Conservation (phyloP, 2,329 filamentous ascomycete genomes). For the Huntiella abstrusa region DNA sequence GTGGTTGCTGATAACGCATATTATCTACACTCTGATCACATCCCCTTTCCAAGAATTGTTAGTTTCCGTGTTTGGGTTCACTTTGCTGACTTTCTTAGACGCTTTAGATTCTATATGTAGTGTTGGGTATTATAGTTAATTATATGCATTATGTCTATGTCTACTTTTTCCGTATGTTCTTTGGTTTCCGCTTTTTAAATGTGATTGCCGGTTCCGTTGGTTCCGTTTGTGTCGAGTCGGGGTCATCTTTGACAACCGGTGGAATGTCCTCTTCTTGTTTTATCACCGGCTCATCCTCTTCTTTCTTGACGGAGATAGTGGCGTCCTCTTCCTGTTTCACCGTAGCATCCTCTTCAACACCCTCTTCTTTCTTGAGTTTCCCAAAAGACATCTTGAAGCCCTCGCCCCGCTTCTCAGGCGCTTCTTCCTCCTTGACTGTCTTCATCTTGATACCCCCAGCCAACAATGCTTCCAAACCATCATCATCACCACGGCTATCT, state of each 20-base stretch:
- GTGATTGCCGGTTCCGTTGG: conserved; percentile 23
- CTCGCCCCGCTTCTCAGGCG: not conserved
- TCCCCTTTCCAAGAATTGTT: not conserved
- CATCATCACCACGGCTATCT: conserved; percentile 22
- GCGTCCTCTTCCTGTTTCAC: not conserved
- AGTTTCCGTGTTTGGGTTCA: not conserved
- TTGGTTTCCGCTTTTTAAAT: conserved; percentile 66
- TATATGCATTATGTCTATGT: not conserved
- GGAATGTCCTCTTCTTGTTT: not conserved
- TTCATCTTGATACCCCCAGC: conserved; percentile 18
- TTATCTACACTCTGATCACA: conserved; percentile 11
- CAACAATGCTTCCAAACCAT: conserved; percentile 44
- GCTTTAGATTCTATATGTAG: not conserved
- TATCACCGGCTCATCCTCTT: not conserved
- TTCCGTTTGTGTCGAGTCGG: not conserved
- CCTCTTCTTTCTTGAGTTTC: conserved; percentile 16
- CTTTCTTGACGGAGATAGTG: conserved; percentile 12
- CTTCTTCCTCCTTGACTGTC: not conserved
- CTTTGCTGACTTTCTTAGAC: not conserved
- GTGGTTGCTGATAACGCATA: conserved; percentile 11
- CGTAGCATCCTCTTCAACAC: conserved; percentile 4
- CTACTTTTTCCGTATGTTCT: conserved; percentile 41
- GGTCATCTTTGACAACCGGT: not conserved
- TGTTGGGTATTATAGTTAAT: not conserved
- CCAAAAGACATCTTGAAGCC: conserved; percentile 2